Evolutionary conservation across 257 asterid species (phyloP).

Genomic region (Solanum peruvianum): DNA sequence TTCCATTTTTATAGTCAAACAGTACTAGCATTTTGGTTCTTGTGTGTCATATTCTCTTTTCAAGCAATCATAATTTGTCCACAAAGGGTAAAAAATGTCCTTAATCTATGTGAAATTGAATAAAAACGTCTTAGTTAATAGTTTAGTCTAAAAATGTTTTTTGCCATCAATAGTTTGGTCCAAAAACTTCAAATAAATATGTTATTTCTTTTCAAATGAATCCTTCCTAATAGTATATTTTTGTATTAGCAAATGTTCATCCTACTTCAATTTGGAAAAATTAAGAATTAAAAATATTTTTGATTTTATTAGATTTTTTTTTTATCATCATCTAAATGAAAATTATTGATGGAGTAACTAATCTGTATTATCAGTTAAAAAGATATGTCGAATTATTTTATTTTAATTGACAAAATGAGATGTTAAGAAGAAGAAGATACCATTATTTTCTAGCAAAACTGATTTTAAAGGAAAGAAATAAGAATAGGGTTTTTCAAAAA

Average conservation of each 20-base stretch:
- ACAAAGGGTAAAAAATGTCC: neutral
- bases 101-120: neutral
- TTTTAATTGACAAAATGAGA: neutral
- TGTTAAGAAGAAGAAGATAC: neutral
- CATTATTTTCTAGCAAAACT: too few species aligned
- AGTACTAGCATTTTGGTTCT: neutral
- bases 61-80: neutral
- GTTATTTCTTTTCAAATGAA: neutral
- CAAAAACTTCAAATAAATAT: neutral
- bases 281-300: neutral
- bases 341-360: neutral
- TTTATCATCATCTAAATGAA: neutral
- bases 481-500: neutral
- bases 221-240: neutral
- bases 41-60: neutral
- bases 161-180: neutral
- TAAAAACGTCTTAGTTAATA: neutral
- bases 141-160: neutral
- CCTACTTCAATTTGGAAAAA: neutral
- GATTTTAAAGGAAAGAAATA: neutral
- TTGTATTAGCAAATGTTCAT: neutral
- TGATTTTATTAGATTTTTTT: neutral
- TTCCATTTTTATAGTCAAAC: neutral
- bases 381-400: neutral
- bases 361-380: neutral